Base-by-base conservation (phyloP, 192 early-diverging fungal genomes). In the Backusella australiensis region DNA sequence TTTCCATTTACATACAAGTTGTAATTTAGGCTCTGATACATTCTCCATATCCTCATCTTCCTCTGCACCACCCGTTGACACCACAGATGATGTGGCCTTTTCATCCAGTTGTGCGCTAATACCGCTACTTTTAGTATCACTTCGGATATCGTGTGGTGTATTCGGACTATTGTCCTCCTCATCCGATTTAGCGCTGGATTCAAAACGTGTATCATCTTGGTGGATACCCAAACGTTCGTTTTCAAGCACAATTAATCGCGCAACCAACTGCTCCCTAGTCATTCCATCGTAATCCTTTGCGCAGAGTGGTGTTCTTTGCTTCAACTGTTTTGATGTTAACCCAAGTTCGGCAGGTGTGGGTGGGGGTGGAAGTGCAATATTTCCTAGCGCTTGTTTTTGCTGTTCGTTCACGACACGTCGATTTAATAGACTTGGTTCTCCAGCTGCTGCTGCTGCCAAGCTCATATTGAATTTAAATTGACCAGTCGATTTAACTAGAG, bases 1-100 rank as follows among this genome's bases (percentile, higher is more conserved):
- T 74, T 78, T 84, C 87, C 87, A 89, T 34, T 82, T 81, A 79
- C 87, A 89, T 36, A 73, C 21, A 71, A 71, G 35, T 34, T 71
- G 42, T 19, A 71, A 23, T 6, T 72, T 71, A 1, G 56, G 34
- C 29, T 76, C 74, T 75, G 26, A 26, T n/a, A 0, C 5, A 21
- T 32, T 32, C 14, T 14, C 35, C 67, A 69, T 67, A 15, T 80
- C 59, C 9, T 53, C 69, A n/a, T 74, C 74, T 1, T 69, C 67
- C 0, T 74, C 73, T 6, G 53, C 67, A 0, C 42, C 71, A 6
- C 63, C 71, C 9, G 56, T 46, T 9, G 63, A 34, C 6, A 68
- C 67, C 12, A 68, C 12, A 7, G 29, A n/a, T 8, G 68, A 41
- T 5, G 68, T n/a, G n/a, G 35, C 11, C 21, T 41, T 35, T 69